A percentile compares a stretch with the other conserved stretches of the same genome.
phyloP scores from a whole-genome alignment of 148 eudicot species.

The Vaccinium macrocarpon region DNA sequence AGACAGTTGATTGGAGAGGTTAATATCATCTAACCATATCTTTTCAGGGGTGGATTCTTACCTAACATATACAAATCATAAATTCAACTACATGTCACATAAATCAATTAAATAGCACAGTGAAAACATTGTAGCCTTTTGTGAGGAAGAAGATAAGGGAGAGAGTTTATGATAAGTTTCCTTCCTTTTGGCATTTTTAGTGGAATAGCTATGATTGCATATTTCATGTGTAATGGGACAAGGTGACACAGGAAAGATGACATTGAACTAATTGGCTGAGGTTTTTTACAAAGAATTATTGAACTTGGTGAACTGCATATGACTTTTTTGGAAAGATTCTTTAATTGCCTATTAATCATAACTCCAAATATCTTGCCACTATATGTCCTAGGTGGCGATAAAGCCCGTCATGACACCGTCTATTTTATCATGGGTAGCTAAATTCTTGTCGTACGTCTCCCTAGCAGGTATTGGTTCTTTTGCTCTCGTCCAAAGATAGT shows the following conservation, averaged over 20 bases:
- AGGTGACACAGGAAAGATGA: background rate
- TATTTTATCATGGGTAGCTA: background rate
- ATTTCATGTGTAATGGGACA: conserved; percentile 8
- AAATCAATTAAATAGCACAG: background rate
- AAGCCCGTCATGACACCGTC: background rate
- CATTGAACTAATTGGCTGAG: background rate
- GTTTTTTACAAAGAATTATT: background rate
- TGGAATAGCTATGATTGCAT: background rate
- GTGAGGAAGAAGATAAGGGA: conserved; percentile 11
- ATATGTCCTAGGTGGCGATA: background rate
- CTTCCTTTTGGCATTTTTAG: background rate
- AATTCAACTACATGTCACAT: conserved; percentile 26
- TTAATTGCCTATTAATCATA: background rate
- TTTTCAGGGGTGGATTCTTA: conserved; percentile 23
- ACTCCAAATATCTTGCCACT: background rate
- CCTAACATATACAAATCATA: conserved; percentile 30
- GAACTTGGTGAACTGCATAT: too few relatives aligned
- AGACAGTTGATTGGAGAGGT: conserved; percentile 17
- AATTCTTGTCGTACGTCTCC: background rate
- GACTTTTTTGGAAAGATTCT: background rate
- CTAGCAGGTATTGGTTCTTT: background rate
- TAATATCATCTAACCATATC: conserved; percentile 3
- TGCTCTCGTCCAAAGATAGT: background rate
- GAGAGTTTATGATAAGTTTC: background rate
- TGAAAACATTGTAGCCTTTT: background rate